Evolutionary conservation across 2,329 filamentous ascomycete genomes (phyloP), one percentile per base, ranked within the genome.

Genomic region (Sordariomycetes sp.): DNA sequence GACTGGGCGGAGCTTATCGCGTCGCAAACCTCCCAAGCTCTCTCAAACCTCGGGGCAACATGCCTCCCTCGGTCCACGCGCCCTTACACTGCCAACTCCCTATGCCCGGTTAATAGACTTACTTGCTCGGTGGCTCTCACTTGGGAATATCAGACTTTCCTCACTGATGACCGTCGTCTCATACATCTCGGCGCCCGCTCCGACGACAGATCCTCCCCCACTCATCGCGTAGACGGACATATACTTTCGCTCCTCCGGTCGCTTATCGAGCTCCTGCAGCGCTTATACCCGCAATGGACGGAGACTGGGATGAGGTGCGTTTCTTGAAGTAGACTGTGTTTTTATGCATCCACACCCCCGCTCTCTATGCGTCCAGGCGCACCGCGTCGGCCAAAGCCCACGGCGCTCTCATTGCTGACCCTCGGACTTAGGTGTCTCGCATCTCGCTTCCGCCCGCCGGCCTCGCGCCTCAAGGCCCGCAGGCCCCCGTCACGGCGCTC

Each of bases 401-500:
- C 36, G 25, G 45, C 24, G 54, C 24, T 59, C 39, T 48, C 55
- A 57, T 39, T 32, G n/a, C 54, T 57, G 51, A 56, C 36, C 34
- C 36, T 34, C 58, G 62, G 52, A 60, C 42, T 28, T 54, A 39
- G n/a, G 54, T 59, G 59, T 54, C 62, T 57, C 59, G 62, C 60
- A 62, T 61, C 62, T 59, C 60, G 52, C 59, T 62, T 53, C 25
- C 60, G 35, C 60, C 88, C 7, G 65, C 84, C 87, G 65, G 85
- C 82, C 67, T 77, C 83, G 65, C 84, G 87, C 74, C 80, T 80
- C 62, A 75, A 87, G 65, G 80, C 85, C 51, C 87, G 87, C 24
- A 82, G 83, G 58, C 55, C n/a, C 34, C 50, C 13, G 83, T 90
- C 63, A 86, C 87, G 52, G 86, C 90, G 2, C 81, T 96, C 69